Conservation (phyloP, 371 early-diverging fungal genomes). For the Circinella minor region DNA sequence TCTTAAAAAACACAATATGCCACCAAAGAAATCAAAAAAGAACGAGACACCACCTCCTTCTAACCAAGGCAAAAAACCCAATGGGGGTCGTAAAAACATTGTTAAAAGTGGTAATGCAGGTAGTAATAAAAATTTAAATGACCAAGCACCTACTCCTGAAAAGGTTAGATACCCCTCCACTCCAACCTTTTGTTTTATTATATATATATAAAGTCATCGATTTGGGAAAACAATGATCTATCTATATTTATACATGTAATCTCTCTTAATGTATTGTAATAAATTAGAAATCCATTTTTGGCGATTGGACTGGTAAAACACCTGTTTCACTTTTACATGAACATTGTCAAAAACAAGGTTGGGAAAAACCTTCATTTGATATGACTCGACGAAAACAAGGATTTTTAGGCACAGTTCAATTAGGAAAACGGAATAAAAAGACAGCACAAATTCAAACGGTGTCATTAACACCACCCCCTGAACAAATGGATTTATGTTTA, state of each 20-base stretch:
- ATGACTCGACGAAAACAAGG: constrained; percentile 49
- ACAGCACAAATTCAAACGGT: constrained; percentile 66
- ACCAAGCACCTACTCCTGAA: constrained; percentile 22
- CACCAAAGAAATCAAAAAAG: constrained; percentile 10
- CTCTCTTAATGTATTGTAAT: background rate
- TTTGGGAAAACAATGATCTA: background rate
- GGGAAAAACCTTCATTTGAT: constrained; percentile 79
- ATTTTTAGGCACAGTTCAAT: constrained; percentile 58
- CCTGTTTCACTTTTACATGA: constrained; percentile 80
- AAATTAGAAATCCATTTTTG: constrained; percentile 56
- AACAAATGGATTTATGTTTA: constrained; percentile 24
- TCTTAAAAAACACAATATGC: background rate
- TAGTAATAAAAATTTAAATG: constrained; percentile 18
- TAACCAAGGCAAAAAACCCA: constrained; percentile 12
- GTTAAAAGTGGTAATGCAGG: constrained; percentile 49
- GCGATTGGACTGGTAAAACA: constrained; percentile 87
- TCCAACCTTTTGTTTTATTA: background rate
- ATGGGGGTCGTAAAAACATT: constrained; percentile 22
- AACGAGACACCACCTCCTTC: constrained; percentile 6
- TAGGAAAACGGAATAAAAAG: constrained; percentile 76
- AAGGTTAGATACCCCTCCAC: constrained; percentile 2
- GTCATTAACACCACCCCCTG: constrained; percentile 41
- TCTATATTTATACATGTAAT: too few species aligned
- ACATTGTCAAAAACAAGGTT: constrained; percentile 75
- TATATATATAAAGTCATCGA: too few species aligned